These are phyloP conservation scores for Suhomyces ambrosiae DNA, from an alignment of 1,139 yeast genomes.

Conservation along the genomic window DNA sequence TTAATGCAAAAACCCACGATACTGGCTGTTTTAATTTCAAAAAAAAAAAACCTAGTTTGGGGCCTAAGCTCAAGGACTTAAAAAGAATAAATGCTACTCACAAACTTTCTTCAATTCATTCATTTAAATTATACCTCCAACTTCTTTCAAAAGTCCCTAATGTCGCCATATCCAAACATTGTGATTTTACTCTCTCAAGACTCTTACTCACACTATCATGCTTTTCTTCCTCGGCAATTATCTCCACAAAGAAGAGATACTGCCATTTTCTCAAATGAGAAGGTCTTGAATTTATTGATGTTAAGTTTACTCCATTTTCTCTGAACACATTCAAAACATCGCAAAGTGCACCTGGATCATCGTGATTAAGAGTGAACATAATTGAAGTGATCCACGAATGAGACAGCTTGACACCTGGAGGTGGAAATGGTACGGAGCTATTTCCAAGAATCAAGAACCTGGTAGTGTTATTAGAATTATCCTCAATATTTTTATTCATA, in stretches of 20 bases:
- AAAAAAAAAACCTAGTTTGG: too few species aligned
- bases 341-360: slow-evolving; percentile 76
- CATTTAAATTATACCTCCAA: slow-evolving; percentile 26
- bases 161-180: slow-evolving; percentile 37
- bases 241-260: slow-evolving; percentile 79
- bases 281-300: slow-evolving; percentile 76
- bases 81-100: too few species aligned
- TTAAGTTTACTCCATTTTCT: slow-evolving; percentile 60
- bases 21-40: too few species aligned
- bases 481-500: slow-evolving; percentile 61
- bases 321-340: slow-evolving; percentile 64
- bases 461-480: slow-evolving; percentile 74
- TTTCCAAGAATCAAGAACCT: slow-evolving; percentile 71
- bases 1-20: too few species aligned
- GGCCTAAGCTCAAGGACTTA: too few species aligned
- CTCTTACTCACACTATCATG: slow-evolving; percentile 24
- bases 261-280: slow-evolving; percentile 71
- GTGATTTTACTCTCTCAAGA: slow-evolving; percentile 21
- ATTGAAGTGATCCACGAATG: slow-evolving; percentile 47
- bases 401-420: slow-evolving; percentile 4
- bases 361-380: slow-evolving; percentile 66
- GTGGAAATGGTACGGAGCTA: slow-evolving; percentile 16
- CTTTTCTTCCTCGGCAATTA: slow-evolving; percentile 34
- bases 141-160: slow-evolving; percentile 41
- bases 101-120: too few species aligned